Conservation (phyloP, 305 asterid species). For the Solanum hybrid region DNA sequence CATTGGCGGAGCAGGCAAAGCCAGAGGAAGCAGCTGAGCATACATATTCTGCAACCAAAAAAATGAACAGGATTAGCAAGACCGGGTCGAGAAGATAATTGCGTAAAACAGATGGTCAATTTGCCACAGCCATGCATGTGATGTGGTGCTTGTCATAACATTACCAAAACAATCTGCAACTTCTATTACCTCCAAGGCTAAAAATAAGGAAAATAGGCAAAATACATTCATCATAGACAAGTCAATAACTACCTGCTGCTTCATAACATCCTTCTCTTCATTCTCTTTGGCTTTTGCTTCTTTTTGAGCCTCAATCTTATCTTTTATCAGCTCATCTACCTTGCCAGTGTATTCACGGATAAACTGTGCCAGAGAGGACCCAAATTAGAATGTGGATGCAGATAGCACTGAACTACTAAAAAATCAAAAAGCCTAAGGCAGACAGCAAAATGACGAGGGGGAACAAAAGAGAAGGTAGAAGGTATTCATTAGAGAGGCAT, state of each 20-base stretch:
- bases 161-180: background rate
- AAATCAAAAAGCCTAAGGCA: background rate
- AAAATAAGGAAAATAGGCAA: background rate
- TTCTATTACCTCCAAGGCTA: background rate
- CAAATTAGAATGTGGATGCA: background rate
- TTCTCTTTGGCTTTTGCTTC: slow-evolving; percentile 76
- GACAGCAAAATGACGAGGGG: background rate
- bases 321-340: slow-evolving; percentile 90
- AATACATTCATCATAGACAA: background rate
- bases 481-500: background rate
- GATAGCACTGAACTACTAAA: background rate
- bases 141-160: background rate
- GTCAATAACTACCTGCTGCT: slow-evolving; percentile 69
- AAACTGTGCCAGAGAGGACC: slow-evolving; percentile 37
- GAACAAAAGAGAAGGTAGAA: background rate
- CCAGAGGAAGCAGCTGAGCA: slow-evolving; percentile 91
- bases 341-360: slow-evolving; percentile 93
- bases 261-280: slow-evolving; percentile 80
- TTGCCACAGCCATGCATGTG: background rate
- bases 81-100: background rate
- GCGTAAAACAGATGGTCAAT: background rate
- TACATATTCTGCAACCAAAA: slow-evolving; percentile 75
- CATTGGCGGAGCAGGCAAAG: slow-evolving; percentile 96
- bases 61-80: background rate
- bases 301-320: slow-evolving; percentile 67